Conservation (phyloP, 1,284 basidiomycete genomes). For the Flammula alnicola region DNA sequence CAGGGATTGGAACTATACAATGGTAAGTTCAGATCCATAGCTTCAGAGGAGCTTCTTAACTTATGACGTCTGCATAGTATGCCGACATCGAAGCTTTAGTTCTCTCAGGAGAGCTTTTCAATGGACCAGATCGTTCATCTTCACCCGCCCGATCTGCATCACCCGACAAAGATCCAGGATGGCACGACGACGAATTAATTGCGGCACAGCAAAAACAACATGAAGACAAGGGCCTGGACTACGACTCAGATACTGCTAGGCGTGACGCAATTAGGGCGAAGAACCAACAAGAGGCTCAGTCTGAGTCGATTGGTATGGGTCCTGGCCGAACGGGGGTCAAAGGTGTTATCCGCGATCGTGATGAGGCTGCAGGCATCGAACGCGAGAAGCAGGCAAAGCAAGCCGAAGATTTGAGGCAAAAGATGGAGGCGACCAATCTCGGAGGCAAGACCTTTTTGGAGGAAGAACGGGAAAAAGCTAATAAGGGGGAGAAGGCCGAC, state of each 20-base stretch:
- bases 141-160: constrained; percentile 58
- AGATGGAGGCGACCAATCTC: constrained; percentile 65
- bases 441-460: constrained; percentile 73
- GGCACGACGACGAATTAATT: constrained; percentile 50
- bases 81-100: constrained; percentile 75
- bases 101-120: constrained; percentile 79
- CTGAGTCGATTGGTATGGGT: constrained; percentile 76
- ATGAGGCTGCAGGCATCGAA: constrained; percentile 64
- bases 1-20: no score
- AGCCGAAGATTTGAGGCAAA: constrained; percentile 50
- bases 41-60: background rate
- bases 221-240: constrained; percentile 44
- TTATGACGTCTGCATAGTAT: constrained; percentile 33
- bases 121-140: constrained; percentile 54
- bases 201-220: constrained; percentile 32
- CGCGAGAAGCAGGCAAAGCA: constrained; percentile 54
- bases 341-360: constrained; percentile 78
- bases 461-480: constrained; percentile 64
- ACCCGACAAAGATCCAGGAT: constrained; percentile 44
- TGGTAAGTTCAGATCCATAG: background rate
- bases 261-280: constrained; percentile 33
- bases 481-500: constrained; percentile 47
- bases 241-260: constrained; percentile 49
- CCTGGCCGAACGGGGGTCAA: constrained; percentile 84
- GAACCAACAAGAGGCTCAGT: constrained; percentile 32